These are phyloP conservation scores for Tetrahymena elliotti DNA, from an alignment of 73 alveolate genomes.

Conservation along the genomic window DNA sequence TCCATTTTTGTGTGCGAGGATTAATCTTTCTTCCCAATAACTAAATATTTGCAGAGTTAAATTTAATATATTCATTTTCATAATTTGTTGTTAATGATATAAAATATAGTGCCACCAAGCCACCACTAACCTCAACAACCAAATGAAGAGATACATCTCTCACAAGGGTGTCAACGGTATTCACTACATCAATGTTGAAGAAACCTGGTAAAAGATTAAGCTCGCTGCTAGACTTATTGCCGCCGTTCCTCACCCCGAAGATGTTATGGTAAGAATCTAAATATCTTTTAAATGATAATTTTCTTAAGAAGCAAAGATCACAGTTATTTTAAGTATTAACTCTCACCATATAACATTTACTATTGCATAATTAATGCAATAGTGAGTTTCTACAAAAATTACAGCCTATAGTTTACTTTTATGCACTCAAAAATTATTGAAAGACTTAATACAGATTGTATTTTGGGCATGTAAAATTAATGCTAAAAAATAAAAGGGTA, in stretches of 20 bases:
- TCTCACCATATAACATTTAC: neutral
- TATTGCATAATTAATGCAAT: neutral
- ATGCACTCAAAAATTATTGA: neutral
- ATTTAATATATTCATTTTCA: neutral
- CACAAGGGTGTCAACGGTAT: constrained; percentile 57
- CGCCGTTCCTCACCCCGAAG: constrained; percentile 74
- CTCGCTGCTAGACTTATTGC: constrained; percentile 90
- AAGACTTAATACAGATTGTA: neutral
- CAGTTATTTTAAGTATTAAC: neutral
- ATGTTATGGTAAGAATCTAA: constrained; percentile 51
- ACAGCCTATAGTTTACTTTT: neutral
- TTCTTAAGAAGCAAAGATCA: neutral
- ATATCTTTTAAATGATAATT: neutral
- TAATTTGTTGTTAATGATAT: neutral
- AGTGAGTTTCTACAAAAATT: neutral
- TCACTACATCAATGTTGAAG: constrained; percentile 61
- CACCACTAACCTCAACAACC: constrained; percentile 58
- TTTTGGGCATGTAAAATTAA: neutral
- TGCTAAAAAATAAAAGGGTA: neutral
- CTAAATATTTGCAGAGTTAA: neutral
- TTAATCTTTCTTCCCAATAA: neutral
- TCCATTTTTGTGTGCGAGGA: neutral
- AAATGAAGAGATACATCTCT: constrained; percentile 69
- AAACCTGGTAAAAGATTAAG: constrained; percentile 82
- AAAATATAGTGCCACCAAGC: constrained; percentile 52